These are phyloP conservation scores for Apiospora malaysiana DNA, from an alignment of 2,329 filamentous ascomycete species.

Conservation along the genomic window DNA sequence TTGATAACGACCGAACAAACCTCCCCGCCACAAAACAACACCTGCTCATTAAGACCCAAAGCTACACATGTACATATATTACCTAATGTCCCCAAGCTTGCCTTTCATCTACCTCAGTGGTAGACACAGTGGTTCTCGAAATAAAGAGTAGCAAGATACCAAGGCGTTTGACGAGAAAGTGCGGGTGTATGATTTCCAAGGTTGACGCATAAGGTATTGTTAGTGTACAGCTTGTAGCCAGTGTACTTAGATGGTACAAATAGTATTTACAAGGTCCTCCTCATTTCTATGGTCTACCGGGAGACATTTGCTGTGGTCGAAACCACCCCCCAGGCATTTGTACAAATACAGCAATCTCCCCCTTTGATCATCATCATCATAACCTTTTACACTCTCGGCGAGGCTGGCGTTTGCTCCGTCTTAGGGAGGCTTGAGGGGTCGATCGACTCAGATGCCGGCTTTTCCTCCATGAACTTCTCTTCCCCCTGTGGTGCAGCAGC, in stretches of 20 bases:
- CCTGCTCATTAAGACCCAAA: neutral
- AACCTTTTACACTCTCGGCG: slow-evolving; percentile 24
- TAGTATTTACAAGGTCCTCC: slow-evolving; percentile 13
- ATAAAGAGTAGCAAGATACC: too few species aligned
- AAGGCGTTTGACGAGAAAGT: neutral
- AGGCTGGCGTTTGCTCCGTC: slow-evolving; percentile 29
- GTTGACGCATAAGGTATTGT: neutral
- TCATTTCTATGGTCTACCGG: neutral
- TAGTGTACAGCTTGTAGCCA: neutral
- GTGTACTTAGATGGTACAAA: neutral
- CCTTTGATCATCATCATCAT: neutral
- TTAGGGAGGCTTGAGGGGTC: slow-evolving; percentile 31
- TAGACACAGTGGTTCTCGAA: too few species aligned
- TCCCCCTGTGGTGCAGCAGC: slow-evolving; percentile 23
- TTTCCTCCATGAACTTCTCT: slow-evolving; percentile 22
- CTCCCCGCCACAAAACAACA: neutral
- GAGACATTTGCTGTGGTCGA: neutral
- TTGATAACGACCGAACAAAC: neutral
- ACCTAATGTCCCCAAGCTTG: neutral
- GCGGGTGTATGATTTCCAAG: neutral
- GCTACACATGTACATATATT: too few species aligned
- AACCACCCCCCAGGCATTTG: neutral
- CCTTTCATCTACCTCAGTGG: neutral
- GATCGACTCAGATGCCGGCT: slow-evolving; percentile 27
- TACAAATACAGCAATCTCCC: neutral